phyloP scores from a whole-genome alignment of 768 basidiomycete genomes.

The Multifurca ochricompacta region DNA sequence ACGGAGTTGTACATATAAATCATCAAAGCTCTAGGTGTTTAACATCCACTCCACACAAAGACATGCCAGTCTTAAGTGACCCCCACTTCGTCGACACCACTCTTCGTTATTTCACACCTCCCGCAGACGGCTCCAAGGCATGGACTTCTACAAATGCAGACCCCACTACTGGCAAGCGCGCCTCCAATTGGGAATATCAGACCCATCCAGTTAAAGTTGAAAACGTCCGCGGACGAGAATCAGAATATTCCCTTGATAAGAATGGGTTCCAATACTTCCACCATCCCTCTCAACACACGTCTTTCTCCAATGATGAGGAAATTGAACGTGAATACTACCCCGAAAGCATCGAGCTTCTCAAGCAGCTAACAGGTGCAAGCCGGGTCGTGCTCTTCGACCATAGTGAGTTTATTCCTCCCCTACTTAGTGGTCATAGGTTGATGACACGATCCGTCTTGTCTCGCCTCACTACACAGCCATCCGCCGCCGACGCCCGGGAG shows the following conservation, averaged over 20 bases:
- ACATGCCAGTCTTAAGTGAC: constrained; percentile 1
- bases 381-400: constrained; percentile 59
- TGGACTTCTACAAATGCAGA: constrained; percentile 24
- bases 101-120: constrained; percentile 22
- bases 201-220: constrained; percentile 35
- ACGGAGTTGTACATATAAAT: too few relatives aligned
- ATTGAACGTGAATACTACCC: constrained; percentile 51
- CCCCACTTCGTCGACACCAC: constrained; percentile 12
- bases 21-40: too few relatives aligned
- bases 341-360: constrained; percentile 50
- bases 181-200: constrained; percentile 32
- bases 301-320: constrained; percentile 45
- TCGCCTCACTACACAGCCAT: constrained; percentile 29
- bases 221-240: constrained; percentile 47
- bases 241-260: constrained; percentile 37
- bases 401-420: constrained; percentile 34
- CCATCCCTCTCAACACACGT: constrained; percentile 35
- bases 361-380: constrained; percentile 52
- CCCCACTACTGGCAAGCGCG: constrained; percentile 26
- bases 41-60: too few relatives aligned
- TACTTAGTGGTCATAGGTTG: neutral
- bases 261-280: constrained; percentile 43
- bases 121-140: constrained; percentile 27
- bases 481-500: constrained; percentile 34
- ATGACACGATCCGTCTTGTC: neutral